Evolutionary conservation across 441 rosid genomes (phyloP).

Genomic region (Rhodomyrtus psidioides): DNA sequence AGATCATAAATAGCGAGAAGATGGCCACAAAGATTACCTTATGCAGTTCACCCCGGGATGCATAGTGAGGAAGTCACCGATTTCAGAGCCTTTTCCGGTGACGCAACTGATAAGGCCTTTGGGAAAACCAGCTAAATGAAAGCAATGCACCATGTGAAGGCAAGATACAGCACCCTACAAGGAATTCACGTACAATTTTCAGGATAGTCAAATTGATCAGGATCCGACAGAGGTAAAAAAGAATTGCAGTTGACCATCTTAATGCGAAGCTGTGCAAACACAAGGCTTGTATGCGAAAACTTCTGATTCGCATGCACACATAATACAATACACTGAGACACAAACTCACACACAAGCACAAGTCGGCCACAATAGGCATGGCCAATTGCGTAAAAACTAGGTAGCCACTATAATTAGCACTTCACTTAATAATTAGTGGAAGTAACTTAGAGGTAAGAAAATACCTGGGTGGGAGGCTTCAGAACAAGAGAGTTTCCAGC

Average conservation of each 20-base stretch:
- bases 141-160: slow-evolving; percentile 92
- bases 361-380: background rate
- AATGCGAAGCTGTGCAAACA: background rate
- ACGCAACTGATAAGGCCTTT: slow-evolving; percentile 63
- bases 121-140: slow-evolving; percentile 73
- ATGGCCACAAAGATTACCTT: slow-evolving; percentile 30
- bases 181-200: background rate
- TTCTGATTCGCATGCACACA: background rate
- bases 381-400: background rate
- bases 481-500: slow-evolving; percentile 95
- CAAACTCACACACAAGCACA: background rate
- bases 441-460: background rate
- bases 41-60: slow-evolving; percentile 90
- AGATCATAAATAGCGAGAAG: background rate
- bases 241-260: background rate
- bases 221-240: background rate
- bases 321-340: too few species aligned
- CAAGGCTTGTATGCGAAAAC: background rate
- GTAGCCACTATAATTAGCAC: background rate
- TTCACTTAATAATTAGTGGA: background rate
- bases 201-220: background rate
- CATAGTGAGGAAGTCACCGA: slow-evolving; percentile 73
- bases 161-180: slow-evolving; percentile 91
- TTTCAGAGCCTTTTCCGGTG: slow-evolving; percentile 72
- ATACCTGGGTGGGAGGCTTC: slow-evolving; percentile 97